Conservation (phyloP, 192 early-diverging fungal genomes). For the Dissophora globulifera region DNA sequence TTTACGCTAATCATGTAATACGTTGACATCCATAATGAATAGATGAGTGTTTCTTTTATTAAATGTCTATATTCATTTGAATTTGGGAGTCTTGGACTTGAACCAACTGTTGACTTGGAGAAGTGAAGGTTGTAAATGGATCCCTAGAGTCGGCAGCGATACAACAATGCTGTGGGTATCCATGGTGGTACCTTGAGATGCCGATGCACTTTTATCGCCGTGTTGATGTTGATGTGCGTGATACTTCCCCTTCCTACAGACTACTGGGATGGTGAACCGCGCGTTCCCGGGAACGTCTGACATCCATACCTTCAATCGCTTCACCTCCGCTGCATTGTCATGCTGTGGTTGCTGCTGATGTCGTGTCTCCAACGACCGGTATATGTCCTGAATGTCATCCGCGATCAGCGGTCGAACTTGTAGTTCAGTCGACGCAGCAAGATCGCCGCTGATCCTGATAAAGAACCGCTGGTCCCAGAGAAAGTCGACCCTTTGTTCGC, state of each 20-base stretch:
- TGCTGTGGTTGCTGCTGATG: neutral
- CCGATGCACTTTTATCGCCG: no score
- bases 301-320: slow-evolving; percentile 13
- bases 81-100: slow-evolving; percentile 16
- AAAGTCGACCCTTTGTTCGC: neutral
- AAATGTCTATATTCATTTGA: no score
- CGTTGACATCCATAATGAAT: no score
- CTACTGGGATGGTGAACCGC: slow-evolving; percentile 23
- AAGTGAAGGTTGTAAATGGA: neutral
- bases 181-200: no score
- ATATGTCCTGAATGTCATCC: neutral
- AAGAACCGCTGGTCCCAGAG: slow-evolving; percentile 46
- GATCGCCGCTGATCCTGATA: neutral
- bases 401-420: slow-evolving; percentile 7
- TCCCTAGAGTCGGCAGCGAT: slow-evolving; percentile 18
- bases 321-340: neutral
- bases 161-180: no score
- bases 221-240: no score
- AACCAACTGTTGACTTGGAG: slow-evolving; percentile 10
- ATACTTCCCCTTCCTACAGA: neutral
- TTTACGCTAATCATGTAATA: no score
- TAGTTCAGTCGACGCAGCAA: neutral
- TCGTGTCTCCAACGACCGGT: neutral
- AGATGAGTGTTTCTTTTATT: no score
- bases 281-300: slow-evolving; percentile 10